These are phyloP conservation scores for Populus pruinosa DNA, from an alignment of 345 rosid genomes.

Conservation along the genomic window DNA sequence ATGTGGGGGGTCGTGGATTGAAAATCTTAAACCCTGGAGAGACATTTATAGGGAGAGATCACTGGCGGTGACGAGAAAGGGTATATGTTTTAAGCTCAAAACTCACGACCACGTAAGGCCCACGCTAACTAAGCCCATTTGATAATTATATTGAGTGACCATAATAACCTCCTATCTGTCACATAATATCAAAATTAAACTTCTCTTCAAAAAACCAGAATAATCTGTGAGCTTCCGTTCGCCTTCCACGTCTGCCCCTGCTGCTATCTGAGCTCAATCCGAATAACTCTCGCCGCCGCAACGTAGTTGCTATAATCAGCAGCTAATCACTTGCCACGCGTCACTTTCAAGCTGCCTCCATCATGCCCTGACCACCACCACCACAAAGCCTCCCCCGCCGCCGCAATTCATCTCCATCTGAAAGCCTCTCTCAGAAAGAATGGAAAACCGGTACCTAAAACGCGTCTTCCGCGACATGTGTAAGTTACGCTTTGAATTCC, in stretches of 20 bases:
- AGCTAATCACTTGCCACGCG: not conserved
- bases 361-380: not conserved
- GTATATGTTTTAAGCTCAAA: not conserved
- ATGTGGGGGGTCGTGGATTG: not conserved
- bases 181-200: not conserved
- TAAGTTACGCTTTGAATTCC: constrained; percentile 4
- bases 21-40: not conserved
- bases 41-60: not conserved
- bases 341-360: not conserved
- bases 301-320: not conserved
- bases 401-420: not conserved
- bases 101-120: not conserved
- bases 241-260: not conserved
- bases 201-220: not conserved
- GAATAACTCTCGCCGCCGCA: not conserved
- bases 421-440: not conserved
- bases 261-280: not conserved
- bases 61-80: not conserved
- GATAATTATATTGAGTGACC: not conserved
- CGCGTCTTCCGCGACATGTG: constrained; percentile 12
- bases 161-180: not conserved
- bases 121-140: not conserved
- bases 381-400: too few species aligned
- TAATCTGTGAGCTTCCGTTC: not conserved
- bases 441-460: constrained; percentile 22